phyloP scores from a whole-genome alignment of 139 green algal genomes.

The Chlorella sorokiniana region DNA sequence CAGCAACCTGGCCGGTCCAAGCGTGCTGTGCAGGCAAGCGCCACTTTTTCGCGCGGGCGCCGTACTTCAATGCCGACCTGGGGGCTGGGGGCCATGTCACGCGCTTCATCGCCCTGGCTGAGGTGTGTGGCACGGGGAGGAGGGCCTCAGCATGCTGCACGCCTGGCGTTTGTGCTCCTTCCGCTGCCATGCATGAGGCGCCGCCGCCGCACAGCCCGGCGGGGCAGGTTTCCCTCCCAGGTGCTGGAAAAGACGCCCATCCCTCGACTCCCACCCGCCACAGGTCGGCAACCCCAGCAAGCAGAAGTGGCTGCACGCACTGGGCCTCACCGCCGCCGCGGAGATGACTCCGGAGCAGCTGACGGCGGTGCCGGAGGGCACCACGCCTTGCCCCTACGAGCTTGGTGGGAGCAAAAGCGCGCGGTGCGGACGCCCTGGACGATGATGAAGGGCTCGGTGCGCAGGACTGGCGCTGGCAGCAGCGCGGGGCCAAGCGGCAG shows the following conservation, averaged over 20 bases:
- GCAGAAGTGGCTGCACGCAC: slow-evolving; percentile 84
- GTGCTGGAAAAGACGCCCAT: no score
- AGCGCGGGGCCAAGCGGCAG: slow-evolving; percentile 43
- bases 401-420: neutral
- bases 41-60: slow-evolving; percentile 70
- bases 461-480: slow-evolving; percentile 66
- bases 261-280: neutral
- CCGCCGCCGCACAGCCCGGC: no score
- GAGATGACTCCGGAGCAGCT: slow-evolving; percentile 61
- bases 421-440: neutral
- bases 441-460: slow-evolving; percentile 24
- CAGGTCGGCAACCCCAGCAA: slow-evolving; percentile 60
- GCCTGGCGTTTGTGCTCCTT: no score
- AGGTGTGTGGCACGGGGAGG: no score
- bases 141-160: no score
- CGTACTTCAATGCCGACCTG: slow-evolving; percentile 84
- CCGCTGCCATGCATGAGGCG: no score
- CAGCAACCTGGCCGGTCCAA: neutral
- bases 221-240: no score
- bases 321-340: slow-evolving; percentile 70
- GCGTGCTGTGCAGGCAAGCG: slow-evolving; percentile 34
- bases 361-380: slow-evolving; percentile 34
- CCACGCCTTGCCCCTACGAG: slow-evolving; percentile 40
- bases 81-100: slow-evolving; percentile 80
- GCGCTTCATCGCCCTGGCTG: slow-evolving; percentile 85